Base-by-base conservation (phyloP, 352 stramenopile genomes). In the Discostella stelligera region DNA sequence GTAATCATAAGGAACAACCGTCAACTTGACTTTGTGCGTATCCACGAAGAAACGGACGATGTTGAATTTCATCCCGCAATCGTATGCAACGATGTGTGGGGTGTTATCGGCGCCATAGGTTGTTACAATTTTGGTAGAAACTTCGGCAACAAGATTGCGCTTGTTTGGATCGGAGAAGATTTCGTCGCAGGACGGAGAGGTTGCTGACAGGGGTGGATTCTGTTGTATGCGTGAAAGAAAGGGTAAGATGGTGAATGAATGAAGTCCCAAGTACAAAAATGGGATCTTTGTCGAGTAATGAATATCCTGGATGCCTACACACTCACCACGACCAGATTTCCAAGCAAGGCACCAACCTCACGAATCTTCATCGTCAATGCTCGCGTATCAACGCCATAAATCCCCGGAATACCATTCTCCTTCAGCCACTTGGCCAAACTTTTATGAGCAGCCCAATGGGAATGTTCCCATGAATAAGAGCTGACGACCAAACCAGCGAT, bases 11-110 rank as follows among this genome's bases (percentile, higher is more conserved):
- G 97, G 97, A 65, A 99, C 96, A 23, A 98, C 92, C 49, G 96
- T 98, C 2, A 99, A 88, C 68, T 94, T 85, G 10, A 94, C 90
- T 32, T 83, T 85, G 61, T 85, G 86, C 27, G 94, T 93, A 49
- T 96, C 92, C 41, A 97, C 93, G n/a, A 99, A 91, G 79, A 97
- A 95, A 20, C 97, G 95, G 73, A 99, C 98, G 81, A 99, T 99
- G 86, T 99, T 99, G 91, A 97, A 98, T 87, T 99, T 99, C 86
- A 99, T 99, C 66, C 97, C 97, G 82, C 96, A 98, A 84, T 99
- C 96, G 49, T 98, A 91, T 3, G 96, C 96, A 46, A 99, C 82
- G 56, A 99, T 96, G 80, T 97, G 98, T 52, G 96, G 82, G 25
- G 89, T 84, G 73, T 98, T 98, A 16, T 46, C 32, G 9, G 53